Evolutionary conservation across 176 grass and related monocot genomes (phyloP).

Genomic region (Oropetium thomaeum): DNA sequence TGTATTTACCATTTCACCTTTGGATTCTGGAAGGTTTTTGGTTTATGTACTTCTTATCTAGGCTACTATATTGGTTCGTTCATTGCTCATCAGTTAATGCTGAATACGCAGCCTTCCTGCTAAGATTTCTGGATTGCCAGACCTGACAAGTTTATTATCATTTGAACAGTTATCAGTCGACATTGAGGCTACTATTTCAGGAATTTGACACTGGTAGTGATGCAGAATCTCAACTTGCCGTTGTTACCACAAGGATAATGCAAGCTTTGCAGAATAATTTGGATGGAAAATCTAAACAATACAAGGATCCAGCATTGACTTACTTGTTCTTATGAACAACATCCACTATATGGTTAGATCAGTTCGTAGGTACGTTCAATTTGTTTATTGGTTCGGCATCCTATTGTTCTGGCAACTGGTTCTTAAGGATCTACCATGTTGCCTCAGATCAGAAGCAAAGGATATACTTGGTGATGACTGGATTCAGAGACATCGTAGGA

Average conservation of each 20-base stretch:
- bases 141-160: constrained; percentile 26
- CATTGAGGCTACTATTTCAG: constrained; percentile 87
- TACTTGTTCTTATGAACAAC: constrained; percentile 96
- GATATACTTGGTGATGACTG: constrained; percentile 97
- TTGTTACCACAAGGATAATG: constrained; percentile 90
- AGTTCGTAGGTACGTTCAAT: constrained; percentile 68
- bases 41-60: neutral
- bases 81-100: neutral
- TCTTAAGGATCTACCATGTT: neutral
- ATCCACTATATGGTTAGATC: constrained; percentile 89
- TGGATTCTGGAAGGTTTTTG: constrained; percentile 17
- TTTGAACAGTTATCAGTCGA: constrained; percentile 78
- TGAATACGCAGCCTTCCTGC: neutral
- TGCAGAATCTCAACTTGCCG: constrained; percentile 82
- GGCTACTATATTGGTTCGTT: constrained; percentile 1
- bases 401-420: neutral
- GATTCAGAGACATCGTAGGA: constrained; percentile 93
- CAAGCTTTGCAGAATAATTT: constrained; percentile 93
- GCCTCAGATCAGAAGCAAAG: constrained; percentile 87
- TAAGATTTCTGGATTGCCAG: constrained; percentile 3
- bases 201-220: constrained; percentile 66
- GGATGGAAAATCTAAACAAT: constrained; percentile 88
- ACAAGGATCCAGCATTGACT: constrained; percentile 79
- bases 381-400: constrained; percentile 9
- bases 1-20: neutral